These are phyloP conservation scores for Colletotrichum phormii DNA, from an alignment of 2,329 filamentous ascomycete genomes.

Conservation along the genomic window DNA sequence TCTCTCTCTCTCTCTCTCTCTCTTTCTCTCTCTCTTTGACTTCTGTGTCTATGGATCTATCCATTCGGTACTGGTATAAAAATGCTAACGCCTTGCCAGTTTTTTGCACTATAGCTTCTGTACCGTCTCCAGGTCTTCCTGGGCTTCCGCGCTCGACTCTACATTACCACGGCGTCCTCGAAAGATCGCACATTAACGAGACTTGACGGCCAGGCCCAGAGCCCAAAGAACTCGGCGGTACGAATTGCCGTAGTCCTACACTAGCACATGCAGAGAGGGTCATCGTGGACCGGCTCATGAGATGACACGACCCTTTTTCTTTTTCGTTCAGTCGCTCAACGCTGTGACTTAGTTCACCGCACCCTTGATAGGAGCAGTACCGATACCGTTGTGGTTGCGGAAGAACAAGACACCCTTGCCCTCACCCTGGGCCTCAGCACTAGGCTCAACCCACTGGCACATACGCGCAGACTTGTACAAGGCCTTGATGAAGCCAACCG, in stretches of 20 bases:
- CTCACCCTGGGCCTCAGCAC: constrained; percentile 81
- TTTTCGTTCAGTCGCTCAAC: background rate
- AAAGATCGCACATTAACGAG: constrained; percentile 18
- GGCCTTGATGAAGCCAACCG: constrained; percentile 84
- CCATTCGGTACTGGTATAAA: constrained; percentile 6
- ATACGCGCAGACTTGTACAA: constrained; percentile 83
- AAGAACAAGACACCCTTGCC: constrained; percentile 91
- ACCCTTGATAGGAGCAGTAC: constrained; percentile 56
- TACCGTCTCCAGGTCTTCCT: background rate
- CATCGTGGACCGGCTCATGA: constrained; percentile 16
- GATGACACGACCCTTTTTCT: constrained; percentile 6
- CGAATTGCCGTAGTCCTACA: background rate
- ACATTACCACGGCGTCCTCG: background rate
- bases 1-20: constrained; percentile 1
- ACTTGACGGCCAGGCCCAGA: background rate
- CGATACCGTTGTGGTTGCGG: constrained; percentile 92
- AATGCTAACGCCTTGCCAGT: constrained; percentile 33
- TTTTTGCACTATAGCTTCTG: constrained; percentile 1
- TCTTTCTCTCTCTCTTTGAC: constrained; percentile 7
- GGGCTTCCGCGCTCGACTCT: background rate
- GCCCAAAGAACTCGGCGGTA: background rate
- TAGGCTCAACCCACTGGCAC: constrained; percentile 99
- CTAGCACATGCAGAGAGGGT: constrained; percentile 13
- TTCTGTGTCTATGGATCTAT: constrained; percentile 25
- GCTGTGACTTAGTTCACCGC: constrained; percentile 1